Evolutionary conservation across 176 grass and related monocot species (phyloP).

Genomic region (Chrysopogon serrulatus): DNA sequence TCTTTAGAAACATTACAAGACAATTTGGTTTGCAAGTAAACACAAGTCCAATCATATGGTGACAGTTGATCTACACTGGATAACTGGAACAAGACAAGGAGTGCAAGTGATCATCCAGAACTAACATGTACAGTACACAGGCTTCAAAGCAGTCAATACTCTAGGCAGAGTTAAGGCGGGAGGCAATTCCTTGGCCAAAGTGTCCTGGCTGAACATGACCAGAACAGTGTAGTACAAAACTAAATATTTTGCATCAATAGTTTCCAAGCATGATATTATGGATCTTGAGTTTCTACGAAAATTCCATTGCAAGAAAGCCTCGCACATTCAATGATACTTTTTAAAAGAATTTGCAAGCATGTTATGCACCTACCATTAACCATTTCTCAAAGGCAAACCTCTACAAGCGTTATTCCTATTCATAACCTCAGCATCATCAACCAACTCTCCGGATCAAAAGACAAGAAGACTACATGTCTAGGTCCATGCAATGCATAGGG

Average conservation of each 20-base stretch:
- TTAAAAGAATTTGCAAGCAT: background rate
- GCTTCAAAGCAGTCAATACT: background rate
- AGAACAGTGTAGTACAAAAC: background rate
- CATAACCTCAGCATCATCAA: background rate
- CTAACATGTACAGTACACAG: background rate
- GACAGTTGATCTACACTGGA: background rate
- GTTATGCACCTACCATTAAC: background rate
- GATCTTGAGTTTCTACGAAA: background rate
- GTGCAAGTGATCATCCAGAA: background rate
- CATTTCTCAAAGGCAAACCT: background rate
- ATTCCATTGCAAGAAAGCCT: background rate
- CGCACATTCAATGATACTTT: background rate
- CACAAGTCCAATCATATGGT: background rate
- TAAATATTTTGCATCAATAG: background rate
- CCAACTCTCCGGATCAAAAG: background rate
- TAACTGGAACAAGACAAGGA: background rate
- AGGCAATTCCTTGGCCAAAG: background rate
- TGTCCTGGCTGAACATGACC: background rate
- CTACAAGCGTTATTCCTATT: background rate
- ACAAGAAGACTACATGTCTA: background rate
- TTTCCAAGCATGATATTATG: background rate
- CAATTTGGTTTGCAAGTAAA: background rate
- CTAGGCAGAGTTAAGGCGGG: background rate
- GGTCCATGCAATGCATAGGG: too few relatives aligned
- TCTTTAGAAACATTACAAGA: background rate